Base-by-base conservation (phyloP, 148 eudicot species). In the Silene conica region DNA sequence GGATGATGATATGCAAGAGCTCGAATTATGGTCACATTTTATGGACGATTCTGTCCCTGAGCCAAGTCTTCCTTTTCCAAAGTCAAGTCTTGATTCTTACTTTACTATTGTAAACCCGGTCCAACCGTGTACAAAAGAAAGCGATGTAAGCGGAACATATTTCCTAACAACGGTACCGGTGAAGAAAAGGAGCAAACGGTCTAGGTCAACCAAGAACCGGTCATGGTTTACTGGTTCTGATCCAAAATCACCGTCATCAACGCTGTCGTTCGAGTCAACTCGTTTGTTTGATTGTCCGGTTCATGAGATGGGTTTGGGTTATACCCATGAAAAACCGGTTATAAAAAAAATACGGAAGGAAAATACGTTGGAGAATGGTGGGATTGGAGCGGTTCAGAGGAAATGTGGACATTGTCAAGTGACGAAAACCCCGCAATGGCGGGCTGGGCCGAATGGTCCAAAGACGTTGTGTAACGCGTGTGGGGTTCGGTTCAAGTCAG, bases 361-460 rank as follows among this genome's bases (percentile, higher is more conserved):
- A 31, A 75, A 76, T 68, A 83, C 58, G 6, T 18, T 22, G 12
- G 77, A n/a, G 0, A 28, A 46, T 19, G 63, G 69, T 7, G 74
- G 74, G 5, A 28, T 58, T 66, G 82, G 77, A n/a, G 13, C 68
- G 64, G 56, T 75, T 18, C 88, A 77, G 43, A 83, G 98, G 23
- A 80, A 90, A 71, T 89, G 97, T 74, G 88, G 66, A 58, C 90
- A 88, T 31, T 89, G 98, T 22, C 88, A 73, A 57, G 96, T 89
- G 34, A 91, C 88, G 70, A 92, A 90, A 73, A 92, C 98, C n/a
- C 98, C 98, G 0, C 96, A 88, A 74, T 92, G 98, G 98, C 77
- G 98, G 57, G 83, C 89, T 77, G 98, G 98, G 18, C 98, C 98
- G 3, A 64, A 81, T 13, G 98, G 98, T 10, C 88, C 96, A 0